These are phyloP conservation scores for Metarhizium album DNA, from an alignment of 2,329 filamentous ascomycete species.

Conservation along the genomic window DNA sequence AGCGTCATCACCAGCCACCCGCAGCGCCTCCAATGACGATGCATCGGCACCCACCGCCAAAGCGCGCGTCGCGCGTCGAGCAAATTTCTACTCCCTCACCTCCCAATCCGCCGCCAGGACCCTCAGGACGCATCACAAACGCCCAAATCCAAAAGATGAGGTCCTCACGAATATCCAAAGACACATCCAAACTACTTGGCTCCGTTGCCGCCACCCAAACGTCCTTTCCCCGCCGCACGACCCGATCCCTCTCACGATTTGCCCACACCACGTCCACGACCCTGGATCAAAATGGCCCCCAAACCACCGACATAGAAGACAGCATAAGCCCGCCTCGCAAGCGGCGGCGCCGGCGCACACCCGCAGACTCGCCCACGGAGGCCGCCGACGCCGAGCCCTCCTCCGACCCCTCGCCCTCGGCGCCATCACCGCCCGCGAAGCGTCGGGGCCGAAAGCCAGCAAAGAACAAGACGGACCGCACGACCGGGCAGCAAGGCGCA, in stretches of 20 bases:
- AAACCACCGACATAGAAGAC: constrained; percentile 47
- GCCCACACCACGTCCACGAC: constrained; percentile 22
- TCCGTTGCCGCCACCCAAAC: constrained; percentile 13
- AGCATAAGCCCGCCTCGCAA: constrained; percentile 21
- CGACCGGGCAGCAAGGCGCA: constrained; percentile 28
- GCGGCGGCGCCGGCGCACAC: constrained; percentile 21
- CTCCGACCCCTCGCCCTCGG: constrained; percentile 16
- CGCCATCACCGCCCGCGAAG: constrained; percentile 16
- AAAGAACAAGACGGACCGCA: constrained; percentile 29
- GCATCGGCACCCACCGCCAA: background rate
- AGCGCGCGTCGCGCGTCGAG: background rate
- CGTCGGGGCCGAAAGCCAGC: constrained; percentile 35
- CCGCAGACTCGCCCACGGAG: constrained; percentile 11
- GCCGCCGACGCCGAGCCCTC: constrained; percentile 29
- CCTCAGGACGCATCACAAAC: background rate
- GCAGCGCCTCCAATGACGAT: background rate
- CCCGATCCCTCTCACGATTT: constrained; percentile 40
- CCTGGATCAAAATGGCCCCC: constrained; percentile 7
- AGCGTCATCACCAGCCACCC: background rate
- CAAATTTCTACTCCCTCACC: background rate
- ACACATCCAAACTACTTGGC: constrained; percentile 46
- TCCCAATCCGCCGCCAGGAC: background rate
- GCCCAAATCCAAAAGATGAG: constrained; percentile 30
- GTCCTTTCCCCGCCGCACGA: constrained; percentile 31
- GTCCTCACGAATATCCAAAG: constrained; percentile 46